Base-by-base conservation (phyloP, 2,329 filamentous ascomycete genomes). In the Penicillium freii region DNA sequence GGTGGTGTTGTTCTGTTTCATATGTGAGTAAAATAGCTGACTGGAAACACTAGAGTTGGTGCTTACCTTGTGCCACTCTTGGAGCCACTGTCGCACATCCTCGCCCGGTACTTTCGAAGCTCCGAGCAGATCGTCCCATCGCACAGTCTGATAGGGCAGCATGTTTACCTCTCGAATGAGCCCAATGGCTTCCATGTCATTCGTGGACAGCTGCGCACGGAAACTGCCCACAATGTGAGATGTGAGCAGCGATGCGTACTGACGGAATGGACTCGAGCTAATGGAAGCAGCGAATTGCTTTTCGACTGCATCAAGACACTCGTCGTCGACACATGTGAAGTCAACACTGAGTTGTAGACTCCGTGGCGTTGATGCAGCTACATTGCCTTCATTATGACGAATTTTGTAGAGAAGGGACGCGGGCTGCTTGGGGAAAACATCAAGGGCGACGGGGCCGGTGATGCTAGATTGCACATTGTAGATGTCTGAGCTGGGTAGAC, bases 331-430 rank as follows among this genome's bases (percentile, higher is more conserved):
- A 46, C 91, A 87, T 31, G 85, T 87, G 71, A 96, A 97, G 56
- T 87, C 79, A 5, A 97, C 81, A 47, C 84, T 84, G 27, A 97
- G 80, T 17, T 87, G 68, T 19, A 78, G 68, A 25, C 71, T 70
- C 13, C 70, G 68, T n/a, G 67, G 64, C 21, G 68, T 62, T 58
- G 70, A 53, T 54, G 66, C 58, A 15, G 61, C 58, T 15, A 58
- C 54, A 17, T 63, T 54, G 36, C 55, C 55, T 23, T 47, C 36
- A 47, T 63, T 65, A 33, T 66, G 70, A 23, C 64, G 84, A 53
- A 97, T 88, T 69, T 87, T 91, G 77, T 95, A 96, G 0, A 93
- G 78, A 10, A 96, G 75, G 15, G 88, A 90, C 1, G 90, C 88
- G 0, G 93, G 90, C 66, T 96, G 91, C 62, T 88, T 88, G 0